phyloP scores from a whole-genome alignment of 176 grass and related monocot genomes.

The Avena sativa region DNA sequence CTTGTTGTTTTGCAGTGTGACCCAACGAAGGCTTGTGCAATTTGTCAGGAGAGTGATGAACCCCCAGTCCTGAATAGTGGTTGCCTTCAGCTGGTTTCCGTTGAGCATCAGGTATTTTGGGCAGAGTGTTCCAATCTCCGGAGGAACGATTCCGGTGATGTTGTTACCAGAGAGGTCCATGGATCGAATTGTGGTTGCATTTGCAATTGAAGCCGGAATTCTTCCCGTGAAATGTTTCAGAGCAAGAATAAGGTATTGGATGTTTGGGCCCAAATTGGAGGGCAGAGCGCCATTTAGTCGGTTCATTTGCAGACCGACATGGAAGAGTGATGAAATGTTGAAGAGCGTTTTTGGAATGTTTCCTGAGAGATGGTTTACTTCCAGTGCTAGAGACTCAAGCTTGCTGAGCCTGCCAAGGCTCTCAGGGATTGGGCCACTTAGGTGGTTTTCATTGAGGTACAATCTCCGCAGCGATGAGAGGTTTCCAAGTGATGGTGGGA shows the following conservation, averaged over 20 bases:
- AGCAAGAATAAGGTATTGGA: constrained; percentile 42
- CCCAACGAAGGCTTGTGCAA: constrained; percentile 43
- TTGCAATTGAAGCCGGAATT: constrained; percentile 48
- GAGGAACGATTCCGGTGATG: constrained; percentile 42
- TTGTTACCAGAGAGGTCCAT: constrained; percentile 57
- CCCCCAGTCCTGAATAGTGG: constrained; percentile 12
- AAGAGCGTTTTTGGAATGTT: constrained; percentile 40
- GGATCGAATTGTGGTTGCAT: constrained; percentile 40
- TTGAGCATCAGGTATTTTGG: constrained; percentile 36
- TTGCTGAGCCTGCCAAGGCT: constrained; percentile 10
- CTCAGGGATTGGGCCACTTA: constrained; percentile 23
- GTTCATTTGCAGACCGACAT: constrained; percentile 45
- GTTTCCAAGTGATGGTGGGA: constrained; percentile 36
- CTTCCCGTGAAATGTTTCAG: constrained; percentile 45
- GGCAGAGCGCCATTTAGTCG: constrained; percentile 42
- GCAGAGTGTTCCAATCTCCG: constrained; percentile 46
- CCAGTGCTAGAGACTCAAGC: constrained; percentile 10
- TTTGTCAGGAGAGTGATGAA: constrained; percentile 50
- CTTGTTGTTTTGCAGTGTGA: constrained; percentile 50
- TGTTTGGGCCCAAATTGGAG: constrained; percentile 39
- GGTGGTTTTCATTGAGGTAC: constrained; percentile 29
- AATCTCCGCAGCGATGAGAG: constrained; percentile 18
- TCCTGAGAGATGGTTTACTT: constrained; percentile 43
- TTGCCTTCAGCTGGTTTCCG: constrained; percentile 37
- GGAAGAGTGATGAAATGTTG: constrained; percentile 50